These are phyloP conservation scores for Fusarium irregulare DNA, from an alignment of 2,329 filamentous ascomycete species.

Conservation along the genomic window DNA sequence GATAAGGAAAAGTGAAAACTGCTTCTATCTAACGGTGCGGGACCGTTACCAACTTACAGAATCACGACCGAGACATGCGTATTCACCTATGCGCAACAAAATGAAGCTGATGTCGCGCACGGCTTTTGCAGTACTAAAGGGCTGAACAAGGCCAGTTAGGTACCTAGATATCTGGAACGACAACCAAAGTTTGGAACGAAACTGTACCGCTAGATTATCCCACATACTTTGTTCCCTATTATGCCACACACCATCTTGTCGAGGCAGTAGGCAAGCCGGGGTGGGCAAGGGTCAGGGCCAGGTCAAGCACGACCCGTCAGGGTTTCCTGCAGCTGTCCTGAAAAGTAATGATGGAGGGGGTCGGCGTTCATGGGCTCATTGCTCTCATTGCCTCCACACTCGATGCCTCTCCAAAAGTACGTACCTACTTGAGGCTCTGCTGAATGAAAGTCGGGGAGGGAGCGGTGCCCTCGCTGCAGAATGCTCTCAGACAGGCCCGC, in stretches of 20 bases:
- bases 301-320: not conserved
- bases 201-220: not conserved
- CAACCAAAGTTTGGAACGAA: not conserved
- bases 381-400: constrained; percentile 16
- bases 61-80: not conserved
- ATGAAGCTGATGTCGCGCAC: not conserved
- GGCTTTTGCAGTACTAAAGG: not conserved
- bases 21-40: not conserved
- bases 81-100: not conserved
- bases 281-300: constrained; percentile 4
- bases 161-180: not conserved
- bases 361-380: constrained; percentile 3
- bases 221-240: not conserved
- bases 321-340: constrained; percentile 19
- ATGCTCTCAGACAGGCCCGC: not conserved
- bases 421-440: constrained; percentile 29
- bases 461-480: constrained; percentile 8
- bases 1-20: not conserved
- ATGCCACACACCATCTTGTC: constrained; percentile 16
- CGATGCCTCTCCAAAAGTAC: constrained; percentile 20
- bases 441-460: constrained; percentile 16
- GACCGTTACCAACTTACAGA: not conserved
- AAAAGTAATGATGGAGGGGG: constrained; percentile 23
- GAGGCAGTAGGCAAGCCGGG: constrained; percentile 8
- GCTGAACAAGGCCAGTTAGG: not conserved